Evolutionary conservation across 2,329 filamentous ascomycete species (phyloP), one percentile per base, ranked within the genome.

Genomic region (Xylariaceae sp.): DNA sequence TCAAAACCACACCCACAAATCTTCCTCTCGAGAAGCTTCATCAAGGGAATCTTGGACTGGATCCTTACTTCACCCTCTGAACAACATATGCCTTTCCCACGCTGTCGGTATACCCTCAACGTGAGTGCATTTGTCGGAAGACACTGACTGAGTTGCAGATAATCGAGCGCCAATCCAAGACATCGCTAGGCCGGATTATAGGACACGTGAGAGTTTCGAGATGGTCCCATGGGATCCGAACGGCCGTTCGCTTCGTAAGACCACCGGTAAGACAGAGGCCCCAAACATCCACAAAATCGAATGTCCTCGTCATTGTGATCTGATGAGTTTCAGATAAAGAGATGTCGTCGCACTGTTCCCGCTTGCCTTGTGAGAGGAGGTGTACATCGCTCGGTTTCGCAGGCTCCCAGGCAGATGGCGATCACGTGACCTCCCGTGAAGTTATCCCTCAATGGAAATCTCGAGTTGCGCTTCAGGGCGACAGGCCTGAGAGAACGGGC

Each of bases 71-170:
- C 43, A 42, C 41, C 36, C 38, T 34, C 26, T 21, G 34, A 38
- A 11, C 15, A 17, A 35, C 31, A 18, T 29, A 46, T 40, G 28
- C 42, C 38, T 40, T 28, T 29, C 38, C 27, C 41, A 31, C 19
- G 38, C 17, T 31, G 48, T 53, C 30, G 51, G 50, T 43, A 7
- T 14, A 29, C 34, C 36, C 30, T 24, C 11, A n/a, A 30, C 18
- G 28, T 41, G 37, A 17, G 29, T 13, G 27, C 23, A 42, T 31
- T n/a, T n/a, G n/a, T n/a, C n/a, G n/a, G n/a, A n/a, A n/a, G n/a
- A n/a, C n/a, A n/a, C n/a, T n/a, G n/a, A n/a, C n/a, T n/a, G n/a
- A n/a, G n/a, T n/a, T n/a, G n/a, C n/a, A 53, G 48, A 40, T 33
- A 38, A 13, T 23, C 38, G 29, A 30, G 13, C 36, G 17, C 15